phyloP scores from a whole-genome alignment of 1,284 basidiomycete species.

The Retiboletus flavoniger region DNA sequence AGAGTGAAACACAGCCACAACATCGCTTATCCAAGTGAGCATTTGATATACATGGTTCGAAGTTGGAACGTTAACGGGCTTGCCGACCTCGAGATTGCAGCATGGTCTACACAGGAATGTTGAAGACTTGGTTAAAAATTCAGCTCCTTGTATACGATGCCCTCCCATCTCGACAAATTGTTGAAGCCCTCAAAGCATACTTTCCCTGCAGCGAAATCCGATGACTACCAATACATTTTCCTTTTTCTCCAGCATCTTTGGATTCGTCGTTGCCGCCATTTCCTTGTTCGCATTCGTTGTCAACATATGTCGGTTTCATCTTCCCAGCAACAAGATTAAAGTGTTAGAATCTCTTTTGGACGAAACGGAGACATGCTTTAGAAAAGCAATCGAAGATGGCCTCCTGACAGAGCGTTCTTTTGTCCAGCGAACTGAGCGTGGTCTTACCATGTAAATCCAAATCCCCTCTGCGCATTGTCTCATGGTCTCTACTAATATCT shows the following conservation, averaged over 20 bases:
- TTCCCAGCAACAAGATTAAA: slow-evolving; percentile 15
- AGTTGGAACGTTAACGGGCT: too few relatives aligned
- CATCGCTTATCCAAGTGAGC: too few relatives aligned
- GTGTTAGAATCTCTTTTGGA: slow-evolving; percentile 2
- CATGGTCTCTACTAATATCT: too few relatives aligned
- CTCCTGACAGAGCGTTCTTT: neutral
- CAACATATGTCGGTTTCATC: neutral
- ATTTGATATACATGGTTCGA: too few relatives aligned
- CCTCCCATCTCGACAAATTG: too few relatives aligned
- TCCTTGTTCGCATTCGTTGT: neutral
- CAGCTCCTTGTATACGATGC: too few relatives aligned
- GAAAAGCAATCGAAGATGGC: slow-evolving; percentile 9
- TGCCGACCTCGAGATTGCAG: neutral
- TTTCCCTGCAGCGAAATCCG: too few relatives aligned
- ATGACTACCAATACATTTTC: neutral
- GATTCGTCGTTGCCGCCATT: slow-evolving; percentile 1
- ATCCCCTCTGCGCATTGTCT: too few relatives aligned
- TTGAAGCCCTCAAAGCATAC: too few relatives aligned
- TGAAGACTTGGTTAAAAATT: neutral
- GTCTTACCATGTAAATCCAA: slow-evolving; percentile 2
- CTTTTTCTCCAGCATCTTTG: slow-evolving; percentile 4
- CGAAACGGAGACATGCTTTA: slow-evolving; percentile 5
- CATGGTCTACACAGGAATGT: neutral
- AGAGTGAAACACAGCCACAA: too few relatives aligned
- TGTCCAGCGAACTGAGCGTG: neutral